Conservation (phyloP, 106 monocot species). For the Dioscorea zingiberensis region DNA sequence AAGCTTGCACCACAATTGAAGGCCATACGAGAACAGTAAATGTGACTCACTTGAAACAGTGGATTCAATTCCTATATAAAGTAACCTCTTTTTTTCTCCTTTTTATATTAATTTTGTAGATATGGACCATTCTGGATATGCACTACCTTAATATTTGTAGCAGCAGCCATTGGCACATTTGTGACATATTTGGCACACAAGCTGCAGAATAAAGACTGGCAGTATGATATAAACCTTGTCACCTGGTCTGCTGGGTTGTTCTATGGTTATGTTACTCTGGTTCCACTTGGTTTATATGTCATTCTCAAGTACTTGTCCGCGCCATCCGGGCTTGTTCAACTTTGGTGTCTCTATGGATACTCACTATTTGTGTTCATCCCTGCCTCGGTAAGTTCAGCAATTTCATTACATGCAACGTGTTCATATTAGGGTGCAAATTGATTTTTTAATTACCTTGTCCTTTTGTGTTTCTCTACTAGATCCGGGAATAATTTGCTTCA, state of each 20-base stretch:
- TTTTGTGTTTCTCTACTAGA: too few species aligned
- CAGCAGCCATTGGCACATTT: conserved; percentile 88
- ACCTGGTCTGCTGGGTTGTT: conserved; percentile 96
- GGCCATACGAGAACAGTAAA: too few species aligned
- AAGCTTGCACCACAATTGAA: neutral
- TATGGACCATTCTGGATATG: conserved; percentile 99
- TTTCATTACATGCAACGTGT: neutral
- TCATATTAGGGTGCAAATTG: too few species aligned
- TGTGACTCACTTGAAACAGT: neutral
- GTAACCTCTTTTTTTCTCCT: neutral
- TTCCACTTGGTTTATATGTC: conserved; percentile 71
- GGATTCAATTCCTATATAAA: neutral
- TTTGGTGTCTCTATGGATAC: conserved; percentile 90
- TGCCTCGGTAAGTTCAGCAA: conserved; percentile 56
- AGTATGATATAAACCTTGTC: conserved; percentile 81
- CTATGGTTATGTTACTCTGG: conserved; percentile 79
- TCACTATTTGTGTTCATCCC: conserved; percentile 88
- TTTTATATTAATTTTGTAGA: conserved; percentile 22
- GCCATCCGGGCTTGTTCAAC: conserved; percentile 75
- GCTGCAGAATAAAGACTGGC: conserved; percentile 83
- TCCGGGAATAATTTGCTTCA: too few species aligned
- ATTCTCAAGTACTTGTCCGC: conserved; percentile 93
- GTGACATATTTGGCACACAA: conserved; percentile 91
- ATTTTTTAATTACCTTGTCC: too few species aligned
- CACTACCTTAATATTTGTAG: conserved; percentile 89